Percentiles rank a stretch among this genome's conserved stretches.
These are phyloP conservation scores for Quillaja saponaria DNA, from an alignment of 306 rosid genomes.

Conservation along the genomic window DNA sequence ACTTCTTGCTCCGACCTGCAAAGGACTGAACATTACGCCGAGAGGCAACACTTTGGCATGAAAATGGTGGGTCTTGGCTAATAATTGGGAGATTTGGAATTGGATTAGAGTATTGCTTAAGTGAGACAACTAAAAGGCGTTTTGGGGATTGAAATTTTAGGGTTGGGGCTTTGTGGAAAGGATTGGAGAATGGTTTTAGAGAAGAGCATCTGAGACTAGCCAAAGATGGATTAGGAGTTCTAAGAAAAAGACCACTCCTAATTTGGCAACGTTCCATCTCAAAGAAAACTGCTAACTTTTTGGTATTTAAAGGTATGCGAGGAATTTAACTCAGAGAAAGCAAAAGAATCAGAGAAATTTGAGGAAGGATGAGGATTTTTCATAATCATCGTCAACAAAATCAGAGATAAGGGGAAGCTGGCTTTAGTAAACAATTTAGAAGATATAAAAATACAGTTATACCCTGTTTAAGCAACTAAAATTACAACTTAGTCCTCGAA, in stretches of 20 bases:
- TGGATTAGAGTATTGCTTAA: slow-evolving; percentile 21
- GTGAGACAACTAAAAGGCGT: slow-evolving; percentile 24
- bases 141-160: slow-evolving; percentile 28
- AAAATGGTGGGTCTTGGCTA: slow-evolving; percentile 6
- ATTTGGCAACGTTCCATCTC: slow-evolving; percentile 37
- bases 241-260: slow-evolving; percentile 38
- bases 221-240: slow-evolving; percentile 34
- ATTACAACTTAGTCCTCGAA: no score
- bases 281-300: no score
- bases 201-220: slow-evolving; percentile 29
- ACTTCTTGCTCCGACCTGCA: slow-evolving; percentile 76
- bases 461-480: no score
- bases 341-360: no score
- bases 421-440: no score
- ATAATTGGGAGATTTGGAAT: neutral
- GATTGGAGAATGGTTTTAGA: slow-evolving; percentile 25
- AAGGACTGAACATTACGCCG: slow-evolving; percentile 40
- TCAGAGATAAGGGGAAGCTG: no score
- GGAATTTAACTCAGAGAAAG: no score
- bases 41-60: slow-evolving; percentile 15
- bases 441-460: no score
- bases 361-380: no score
- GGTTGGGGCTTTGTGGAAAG: slow-evolving; percentile 34
- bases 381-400: no score
- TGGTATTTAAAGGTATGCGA: no score